phyloP scores from a whole-genome alignment of 164 flowering plant genomes.

The Kalanchoe fedtschenkoi region DNA sequence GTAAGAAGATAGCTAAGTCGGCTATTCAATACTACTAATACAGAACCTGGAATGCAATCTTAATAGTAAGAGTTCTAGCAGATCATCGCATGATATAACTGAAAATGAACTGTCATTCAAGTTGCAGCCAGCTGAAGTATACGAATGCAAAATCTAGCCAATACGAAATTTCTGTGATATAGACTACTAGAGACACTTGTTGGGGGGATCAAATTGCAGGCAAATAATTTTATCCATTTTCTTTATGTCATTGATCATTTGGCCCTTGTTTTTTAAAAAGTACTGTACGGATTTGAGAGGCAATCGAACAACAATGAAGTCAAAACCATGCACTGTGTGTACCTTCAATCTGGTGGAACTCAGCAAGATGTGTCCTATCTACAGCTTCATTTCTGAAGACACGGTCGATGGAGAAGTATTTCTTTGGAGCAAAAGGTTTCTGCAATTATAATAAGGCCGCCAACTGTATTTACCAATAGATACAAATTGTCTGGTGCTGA shows the following conservation, averaged over 20 bases:
- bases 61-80: too few species aligned
- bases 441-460: conserved; percentile 16
- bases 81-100: background rate
- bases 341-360: conserved; percentile 99
- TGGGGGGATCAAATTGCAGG: background rate
- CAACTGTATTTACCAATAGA: background rate
- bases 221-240: background rate
- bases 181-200: background rate
- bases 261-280: too few species aligned
- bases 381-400: conserved; percentile 99
- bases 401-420: conserved; percentile 87
- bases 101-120: background rate
- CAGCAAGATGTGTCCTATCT: conserved; percentile 96
- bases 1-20: too few species aligned
- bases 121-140: conserved; percentile 3
- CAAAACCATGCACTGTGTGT: conserved; percentile 4
- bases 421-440: conserved; percentile 70
- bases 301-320: background rate
- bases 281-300: background rate
- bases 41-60: background rate
- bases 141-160: background rate
- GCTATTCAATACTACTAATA: background rate
- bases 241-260: too few species aligned
- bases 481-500: background rate
- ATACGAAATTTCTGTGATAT: background rate